Percentiles rank a stretch among this genome's conserved stretches.
Conservation (phyloP, 768 basidiomycete species). For the Naematelia encephala region DNA sequence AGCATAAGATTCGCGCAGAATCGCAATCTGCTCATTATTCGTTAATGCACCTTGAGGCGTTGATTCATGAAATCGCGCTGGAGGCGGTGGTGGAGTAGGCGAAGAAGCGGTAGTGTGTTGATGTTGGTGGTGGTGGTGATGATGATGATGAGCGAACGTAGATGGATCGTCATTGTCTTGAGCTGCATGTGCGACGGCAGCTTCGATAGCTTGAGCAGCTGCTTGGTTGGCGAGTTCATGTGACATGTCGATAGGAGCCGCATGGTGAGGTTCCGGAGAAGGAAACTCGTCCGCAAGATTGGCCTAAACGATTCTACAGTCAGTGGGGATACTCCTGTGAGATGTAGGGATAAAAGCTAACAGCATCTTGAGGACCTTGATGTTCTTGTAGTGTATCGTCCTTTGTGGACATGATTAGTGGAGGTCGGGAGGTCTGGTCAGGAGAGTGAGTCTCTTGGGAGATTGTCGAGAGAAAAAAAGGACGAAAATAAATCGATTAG, state of each 20-base stretch:
- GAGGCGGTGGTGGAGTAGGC: background rate
- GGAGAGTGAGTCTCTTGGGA: conserved; percentile 6
- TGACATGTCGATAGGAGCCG: conserved; percentile 28
- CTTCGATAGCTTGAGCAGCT: conserved; percentile 31
- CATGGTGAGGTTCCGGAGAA: conserved; percentile 25
- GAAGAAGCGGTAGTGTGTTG: conserved; percentile 1
- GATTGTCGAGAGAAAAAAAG: conserved; percentile 10
- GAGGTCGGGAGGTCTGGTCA: conserved; percentile 9
- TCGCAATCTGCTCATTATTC: conserved; percentile 28
- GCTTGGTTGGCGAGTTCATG: conserved; percentile 36
- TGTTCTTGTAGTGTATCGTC: background rate
- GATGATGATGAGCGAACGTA: conserved; percentile 5
- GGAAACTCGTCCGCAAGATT: conserved; percentile 38
- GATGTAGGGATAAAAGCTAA: no score
- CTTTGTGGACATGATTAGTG: conserved; percentile 20
- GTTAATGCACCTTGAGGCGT: background rate
- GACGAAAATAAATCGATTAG: no score
- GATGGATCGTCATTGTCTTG: conserved; percentile 7
- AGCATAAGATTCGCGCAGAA: conserved; percentile 34
- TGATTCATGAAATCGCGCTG: background rate
- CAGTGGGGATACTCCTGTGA: no score
- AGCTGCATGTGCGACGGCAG: conserved; percentile 19
- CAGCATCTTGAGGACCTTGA: conserved; percentile 31
- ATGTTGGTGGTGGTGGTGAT: conserved; percentile 2
- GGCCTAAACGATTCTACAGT: conserved; percentile 20